phyloP scores from a whole-genome alignment of 768 basidiomycete genomes.

The Pleurotus sapidus region DNA sequence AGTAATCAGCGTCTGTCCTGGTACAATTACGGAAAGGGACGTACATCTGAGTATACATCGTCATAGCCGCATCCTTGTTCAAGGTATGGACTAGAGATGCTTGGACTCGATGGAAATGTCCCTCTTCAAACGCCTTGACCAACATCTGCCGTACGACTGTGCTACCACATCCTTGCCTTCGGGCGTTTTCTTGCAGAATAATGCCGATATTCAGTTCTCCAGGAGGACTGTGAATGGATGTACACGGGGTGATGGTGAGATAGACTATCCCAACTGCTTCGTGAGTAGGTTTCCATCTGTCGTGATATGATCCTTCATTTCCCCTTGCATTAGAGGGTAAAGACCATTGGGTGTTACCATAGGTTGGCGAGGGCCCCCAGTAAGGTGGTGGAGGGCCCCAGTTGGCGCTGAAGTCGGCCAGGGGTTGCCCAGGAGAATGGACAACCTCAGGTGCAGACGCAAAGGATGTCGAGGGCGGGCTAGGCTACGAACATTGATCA shows the following conservation, averaged over 20 bases:
- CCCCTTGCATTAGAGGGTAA: not conserved
- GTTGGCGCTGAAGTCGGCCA: no score
- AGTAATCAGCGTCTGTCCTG: not conserved
- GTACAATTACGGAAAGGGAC: constrained; percentile 9
- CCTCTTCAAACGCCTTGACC: constrained; percentile 42
- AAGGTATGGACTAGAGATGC: constrained; percentile 45
- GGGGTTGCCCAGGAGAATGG: no score
- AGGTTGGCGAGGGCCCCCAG: no score
- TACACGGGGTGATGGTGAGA: constrained; percentile 30
- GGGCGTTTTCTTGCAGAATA: constrained; percentile 34
- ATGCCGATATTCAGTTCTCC: constrained; percentile 60
- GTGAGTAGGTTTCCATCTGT: no score
- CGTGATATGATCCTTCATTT: not conserved
- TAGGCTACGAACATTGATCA: no score
- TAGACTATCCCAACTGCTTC: constrained; percentile 41
- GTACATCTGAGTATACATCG: constrained; percentile 45
- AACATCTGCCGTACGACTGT: constrained; percentile 44
- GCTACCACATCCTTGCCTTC: constrained; percentile 40
- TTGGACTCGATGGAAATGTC: constrained; percentile 49
- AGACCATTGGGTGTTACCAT: not conserved
- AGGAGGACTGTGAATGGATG: constrained; percentile 14
- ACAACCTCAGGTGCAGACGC: no score
- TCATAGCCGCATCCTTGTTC: constrained; percentile 38
- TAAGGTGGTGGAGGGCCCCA: no score
- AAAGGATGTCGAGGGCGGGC: no score